Evolutionary conservation across 192 early-diverging fungal species (phyloP).

Genomic region (Mortierella antarctica): DNA sequence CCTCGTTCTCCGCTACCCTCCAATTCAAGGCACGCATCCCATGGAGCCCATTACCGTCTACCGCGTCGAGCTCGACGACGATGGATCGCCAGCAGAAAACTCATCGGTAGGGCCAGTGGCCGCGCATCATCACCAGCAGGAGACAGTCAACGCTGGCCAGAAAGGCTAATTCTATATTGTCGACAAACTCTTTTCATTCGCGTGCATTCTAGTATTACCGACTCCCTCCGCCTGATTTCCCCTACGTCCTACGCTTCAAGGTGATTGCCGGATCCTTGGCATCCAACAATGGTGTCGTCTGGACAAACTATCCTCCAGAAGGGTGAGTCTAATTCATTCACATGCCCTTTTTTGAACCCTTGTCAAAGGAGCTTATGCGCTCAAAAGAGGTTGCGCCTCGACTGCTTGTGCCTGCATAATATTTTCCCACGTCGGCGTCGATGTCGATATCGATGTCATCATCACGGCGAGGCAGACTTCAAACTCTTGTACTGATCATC

Average conservation of each 20-base stretch:
- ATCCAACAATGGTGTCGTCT: constrained; percentile 75
- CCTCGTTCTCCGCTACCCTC: too few species aligned
- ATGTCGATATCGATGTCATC: not conserved
- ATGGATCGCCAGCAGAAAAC: constrained; percentile 51
- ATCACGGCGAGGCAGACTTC: not conserved
- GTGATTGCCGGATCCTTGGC: constrained; percentile 82
- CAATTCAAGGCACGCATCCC: too few species aligned
- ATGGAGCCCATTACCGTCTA: constrained; percentile 28
- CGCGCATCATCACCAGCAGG: not conserved
- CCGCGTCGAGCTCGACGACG: constrained; percentile 49
- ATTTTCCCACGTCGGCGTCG: constrained; percentile 1
- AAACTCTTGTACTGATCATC: not conserved
- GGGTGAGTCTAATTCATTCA: constrained; percentile 58
- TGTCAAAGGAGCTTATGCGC: constrained; percentile 27
- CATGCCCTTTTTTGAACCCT: not conserved
- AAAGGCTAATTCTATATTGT: not conserved
- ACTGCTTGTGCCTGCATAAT: not conserved
- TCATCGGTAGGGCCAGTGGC: constrained; percentile 26
- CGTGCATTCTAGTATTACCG: constrained; percentile 72
- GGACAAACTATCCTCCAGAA: constrained; percentile 88
- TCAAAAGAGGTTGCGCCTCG: constrained; percentile 22
- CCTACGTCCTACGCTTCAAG: constrained; percentile 83
- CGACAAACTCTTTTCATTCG: not conserved
- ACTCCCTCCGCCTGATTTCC: constrained; percentile 73
- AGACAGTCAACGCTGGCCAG: not conserved